phyloP scores from a whole-genome alignment of 2,329 filamentous ascomycete species.

The Rutstroemia sp. region DNA sequence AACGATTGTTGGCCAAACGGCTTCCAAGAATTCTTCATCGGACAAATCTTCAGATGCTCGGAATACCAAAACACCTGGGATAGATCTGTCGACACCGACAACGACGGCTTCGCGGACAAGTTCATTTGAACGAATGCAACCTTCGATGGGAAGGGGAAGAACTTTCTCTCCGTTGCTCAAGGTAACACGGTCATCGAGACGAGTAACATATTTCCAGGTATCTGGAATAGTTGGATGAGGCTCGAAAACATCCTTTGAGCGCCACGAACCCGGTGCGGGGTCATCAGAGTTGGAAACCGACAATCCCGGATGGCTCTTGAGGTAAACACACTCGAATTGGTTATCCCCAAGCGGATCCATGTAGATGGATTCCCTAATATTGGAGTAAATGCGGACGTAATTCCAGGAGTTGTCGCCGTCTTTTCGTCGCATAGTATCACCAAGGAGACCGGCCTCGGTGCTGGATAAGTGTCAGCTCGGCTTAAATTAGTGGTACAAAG shows the following conservation, averaged over 20 bases:
- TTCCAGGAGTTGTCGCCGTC: constrained; percentile 51
- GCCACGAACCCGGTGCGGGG: constrained; percentile 36
- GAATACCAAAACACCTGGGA: constrained; percentile 47
- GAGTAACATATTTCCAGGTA: constrained; percentile 39
- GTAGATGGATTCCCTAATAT: constrained; percentile 12
- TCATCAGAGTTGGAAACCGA: constrained; percentile 34
- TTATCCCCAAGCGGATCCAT: constrained; percentile 26
- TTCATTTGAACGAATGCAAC: constrained; percentile 43
- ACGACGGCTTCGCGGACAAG: constrained; percentile 49
- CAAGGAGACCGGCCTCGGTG: constrained; percentile 54
- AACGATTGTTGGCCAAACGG: constrained; percentile 44
- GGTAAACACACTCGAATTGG: constrained; percentile 28
- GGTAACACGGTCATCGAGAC: constrained; percentile 39
- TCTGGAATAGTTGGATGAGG: constrained; percentile 35
- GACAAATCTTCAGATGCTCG: constrained; percentile 35
- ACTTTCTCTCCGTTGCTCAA: constrained; percentile 43
- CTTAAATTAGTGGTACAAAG: too few species aligned
- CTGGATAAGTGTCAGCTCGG: background rate
- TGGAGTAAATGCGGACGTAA: constrained; percentile 38
- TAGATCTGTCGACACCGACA: constrained; percentile 45
- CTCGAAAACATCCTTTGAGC: constrained; percentile 38
- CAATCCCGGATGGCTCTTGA: constrained; percentile 34
- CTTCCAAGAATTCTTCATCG: constrained; percentile 38
- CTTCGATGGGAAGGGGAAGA: constrained; percentile 41
- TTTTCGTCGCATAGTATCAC: constrained; percentile 45